Conservation (phyloP, 139 green algal genomes). For the Tetraselmis striata region DNA sequence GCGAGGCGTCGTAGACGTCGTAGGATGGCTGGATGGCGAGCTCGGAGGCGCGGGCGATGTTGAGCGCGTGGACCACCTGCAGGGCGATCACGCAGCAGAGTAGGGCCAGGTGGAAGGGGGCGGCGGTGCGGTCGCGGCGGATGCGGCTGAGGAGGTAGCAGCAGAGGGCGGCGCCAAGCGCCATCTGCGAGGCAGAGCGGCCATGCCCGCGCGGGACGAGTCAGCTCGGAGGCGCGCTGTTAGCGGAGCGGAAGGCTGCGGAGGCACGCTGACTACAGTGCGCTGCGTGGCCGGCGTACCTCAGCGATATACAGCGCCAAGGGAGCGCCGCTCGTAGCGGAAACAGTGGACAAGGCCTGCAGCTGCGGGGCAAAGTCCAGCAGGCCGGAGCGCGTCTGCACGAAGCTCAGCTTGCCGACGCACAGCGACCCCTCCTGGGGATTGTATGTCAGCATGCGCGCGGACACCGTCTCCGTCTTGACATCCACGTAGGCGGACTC, state of each 20-base stretch:
- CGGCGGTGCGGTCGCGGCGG: not conserved
- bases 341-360: not conserved
- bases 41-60: too few relatives aligned
- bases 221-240: too few relatives aligned
- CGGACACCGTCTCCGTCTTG: not conserved
- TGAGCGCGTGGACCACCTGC: too few relatives aligned
- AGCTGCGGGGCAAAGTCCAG: not conserved
- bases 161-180: not conserved
- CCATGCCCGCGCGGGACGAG: too few relatives aligned
- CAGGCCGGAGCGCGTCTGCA: not conserved
- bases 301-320: not conserved
- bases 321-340: too few relatives aligned
- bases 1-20: not conserved
- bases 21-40: not conserved
- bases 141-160: not conserved
- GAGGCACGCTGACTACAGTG: too few relatives aligned
- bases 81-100: too few relatives aligned
- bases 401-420: not conserved
- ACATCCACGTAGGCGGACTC: not conserved
- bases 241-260: too few relatives aligned
- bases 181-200: too few relatives aligned
- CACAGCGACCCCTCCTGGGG: not conserved
- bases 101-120: too few relatives aligned
- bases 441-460: not conserved
- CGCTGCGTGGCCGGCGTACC: too few relatives aligned